Conservation (phyloP, 1,284 basidiomycete species). For the Heterobasidion irregulare region DNA sequence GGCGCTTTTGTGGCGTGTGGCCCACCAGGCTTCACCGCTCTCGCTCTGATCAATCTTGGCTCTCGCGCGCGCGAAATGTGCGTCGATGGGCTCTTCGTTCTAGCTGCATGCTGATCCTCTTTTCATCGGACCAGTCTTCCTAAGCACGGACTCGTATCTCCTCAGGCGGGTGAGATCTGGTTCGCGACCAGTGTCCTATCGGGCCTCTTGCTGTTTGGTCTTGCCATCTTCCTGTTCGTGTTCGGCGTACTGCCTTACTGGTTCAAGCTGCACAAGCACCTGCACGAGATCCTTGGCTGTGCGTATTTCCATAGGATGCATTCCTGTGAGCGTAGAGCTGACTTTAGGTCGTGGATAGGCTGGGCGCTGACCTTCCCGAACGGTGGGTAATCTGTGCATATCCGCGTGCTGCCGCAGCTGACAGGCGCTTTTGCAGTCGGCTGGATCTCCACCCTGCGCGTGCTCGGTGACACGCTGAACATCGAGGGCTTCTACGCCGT, state of each 20-base stretch:
- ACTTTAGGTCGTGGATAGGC: conserved; percentile 14
- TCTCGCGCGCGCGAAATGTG: conserved; percentile 30
- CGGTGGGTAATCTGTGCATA: conserved; percentile 18
- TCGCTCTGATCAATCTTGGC: conserved; percentile 39
- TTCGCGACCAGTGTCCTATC: conserved; percentile 32
- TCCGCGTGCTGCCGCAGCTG: not conserved
- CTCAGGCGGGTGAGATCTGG: conserved; percentile 38
- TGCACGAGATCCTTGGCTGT: conserved; percentile 42
- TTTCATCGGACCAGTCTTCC: conserved; percentile 21
- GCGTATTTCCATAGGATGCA: conserved; percentile 8
- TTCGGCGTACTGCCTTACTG: conserved; percentile 38
- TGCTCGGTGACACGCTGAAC: conserved; percentile 32
- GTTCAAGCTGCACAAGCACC: conserved; percentile 40
- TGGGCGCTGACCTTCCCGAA: conserved; percentile 44
- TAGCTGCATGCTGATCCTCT: too few species aligned
- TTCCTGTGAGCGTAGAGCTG: not conserved
- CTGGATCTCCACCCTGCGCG: conserved; percentile 35
- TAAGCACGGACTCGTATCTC: conserved; percentile 27
- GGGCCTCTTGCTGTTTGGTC: conserved; percentile 33
- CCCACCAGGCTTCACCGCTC: conserved; percentile 40
- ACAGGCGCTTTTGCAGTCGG: conserved; percentile 21
- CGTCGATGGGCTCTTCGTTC: conserved; percentile 5
- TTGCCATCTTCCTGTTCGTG: conserved; percentile 38
- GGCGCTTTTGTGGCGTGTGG: conserved; percentile 40
- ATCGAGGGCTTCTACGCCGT: conserved; percentile 30